Evolutionary conservation across 192 early-diverging fungal genomes (phyloP).

Genomic region (Phycomyces nitens): DNA sequence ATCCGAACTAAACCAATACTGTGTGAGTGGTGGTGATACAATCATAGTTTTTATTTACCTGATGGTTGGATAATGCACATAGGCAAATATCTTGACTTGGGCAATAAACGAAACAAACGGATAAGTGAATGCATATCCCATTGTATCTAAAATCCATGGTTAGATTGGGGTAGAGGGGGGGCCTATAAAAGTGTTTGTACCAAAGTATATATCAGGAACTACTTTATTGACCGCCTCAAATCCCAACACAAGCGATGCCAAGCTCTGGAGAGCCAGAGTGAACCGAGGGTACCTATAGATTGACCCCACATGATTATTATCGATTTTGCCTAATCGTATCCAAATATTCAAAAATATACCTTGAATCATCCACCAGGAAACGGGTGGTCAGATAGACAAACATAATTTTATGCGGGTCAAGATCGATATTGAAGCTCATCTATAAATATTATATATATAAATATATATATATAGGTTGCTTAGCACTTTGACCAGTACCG

Average conservation of each 20-base stretch:
- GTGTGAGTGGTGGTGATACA: no score
- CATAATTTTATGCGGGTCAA: conserved; percentile 51
- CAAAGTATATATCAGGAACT: conserved; percentile 81
- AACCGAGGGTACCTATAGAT: conserved; percentile 63
- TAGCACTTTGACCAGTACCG: no score
- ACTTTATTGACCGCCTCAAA: conserved; percentile 67
- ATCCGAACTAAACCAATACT: conserved; percentile 62
- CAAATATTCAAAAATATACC: no score
- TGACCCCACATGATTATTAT: neutral
- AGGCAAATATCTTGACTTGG: conserved; percentile 64
- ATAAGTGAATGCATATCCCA: conserved; percentile 95
- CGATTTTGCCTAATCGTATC: no score
- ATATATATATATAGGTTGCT: no score
- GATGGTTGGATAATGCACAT: conserved; percentile 96
- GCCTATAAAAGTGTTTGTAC: no score
- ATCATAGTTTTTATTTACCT: no score
- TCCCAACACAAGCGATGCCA: conserved; percentile 75
- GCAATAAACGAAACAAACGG: conserved; percentile 67
- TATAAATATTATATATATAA: conserved; percentile 1
- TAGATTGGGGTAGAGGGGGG: no score
- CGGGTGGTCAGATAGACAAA: conserved; percentile 67
- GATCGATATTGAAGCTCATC: conserved; percentile 60
- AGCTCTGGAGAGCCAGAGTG: conserved; percentile 83
- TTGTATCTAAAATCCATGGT: conserved; percentile 65
- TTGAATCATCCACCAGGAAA: conserved; percentile 62